These are phyloP conservation scores for Monilinia fructicola DNA, from an alignment of 2,329 filamentous ascomycete genomes.

Conservation along the genomic window DNA sequence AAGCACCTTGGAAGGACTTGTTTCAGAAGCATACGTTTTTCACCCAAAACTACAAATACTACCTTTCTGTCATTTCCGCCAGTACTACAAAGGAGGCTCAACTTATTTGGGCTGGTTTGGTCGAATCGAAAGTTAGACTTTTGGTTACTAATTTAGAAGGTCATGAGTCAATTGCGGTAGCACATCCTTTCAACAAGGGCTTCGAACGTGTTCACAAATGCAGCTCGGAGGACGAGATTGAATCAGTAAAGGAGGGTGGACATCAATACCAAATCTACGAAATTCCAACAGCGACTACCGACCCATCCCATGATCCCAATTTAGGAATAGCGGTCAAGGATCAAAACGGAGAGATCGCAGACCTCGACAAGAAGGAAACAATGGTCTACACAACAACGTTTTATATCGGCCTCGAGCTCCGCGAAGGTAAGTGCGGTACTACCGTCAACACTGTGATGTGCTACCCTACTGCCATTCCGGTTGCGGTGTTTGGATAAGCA, in stretches of 20 bases:
- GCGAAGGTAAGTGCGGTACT: conserved; percentile 58
- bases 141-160: conserved; percentile 81
- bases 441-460: not conserved
- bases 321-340: conserved; percentile 44
- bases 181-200: conserved; percentile 89
- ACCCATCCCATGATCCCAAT: conserved; percentile 47
- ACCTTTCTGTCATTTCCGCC: conserved; percentile 81
- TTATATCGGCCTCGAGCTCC: conserved; percentile 85
- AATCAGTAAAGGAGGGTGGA: conserved; percentile 61
- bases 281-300: conserved; percentile 38
- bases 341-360: conserved; percentile 37
- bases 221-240: conserved; percentile 58
- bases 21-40: conserved; percentile 94
- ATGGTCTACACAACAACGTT: conserved; percentile 83
- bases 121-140: conserved; percentile 89
- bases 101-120: conserved; percentile 83
- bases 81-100: conserved; percentile 82
- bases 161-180: conserved; percentile 75
- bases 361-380: conserved; percentile 37
- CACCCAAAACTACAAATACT: conserved; percentile 90
- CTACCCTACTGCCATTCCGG: not conserved
- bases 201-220: conserved; percentile 81
- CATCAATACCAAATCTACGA: conserved; percentile 55
- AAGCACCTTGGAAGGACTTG: conserved; percentile 79
- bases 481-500: conserved; percentile 4